phyloP scores from a whole-genome alignment of 1,284 basidiomycete species.

The Ganoderma lingzhi region DNA sequence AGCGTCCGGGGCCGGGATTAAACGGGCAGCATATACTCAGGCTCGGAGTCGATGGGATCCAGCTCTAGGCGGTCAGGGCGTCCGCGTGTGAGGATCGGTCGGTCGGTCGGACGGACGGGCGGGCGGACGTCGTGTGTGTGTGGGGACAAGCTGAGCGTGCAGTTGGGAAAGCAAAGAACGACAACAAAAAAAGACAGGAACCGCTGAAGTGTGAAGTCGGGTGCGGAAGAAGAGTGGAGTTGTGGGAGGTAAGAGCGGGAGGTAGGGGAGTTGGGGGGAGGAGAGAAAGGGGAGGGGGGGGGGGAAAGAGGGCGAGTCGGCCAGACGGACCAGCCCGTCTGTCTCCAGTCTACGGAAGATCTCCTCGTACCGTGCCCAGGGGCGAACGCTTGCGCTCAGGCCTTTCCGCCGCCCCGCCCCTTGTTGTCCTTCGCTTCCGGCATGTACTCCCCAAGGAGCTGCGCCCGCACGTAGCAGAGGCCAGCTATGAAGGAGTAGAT shows the following conservation, averaged over 20 bases:
- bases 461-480: slow-evolving; percentile 68
- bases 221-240: slow-evolving; percentile 20
- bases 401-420: slow-evolving; percentile 63
- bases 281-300: slow-evolving; percentile 14
- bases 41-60: neutral
- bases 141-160: slow-evolving; percentile 28
- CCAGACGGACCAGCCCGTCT: slow-evolving; percentile 39
- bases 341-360: slow-evolving; percentile 32
- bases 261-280: slow-evolving; percentile 1
- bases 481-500: slow-evolving; percentile 77
- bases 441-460: slow-evolving; percentile 71
- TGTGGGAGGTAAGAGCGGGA: slow-evolving; percentile 9
- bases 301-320: slow-evolving; percentile 26
- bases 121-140: neutral
- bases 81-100: neutral
- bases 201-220: slow-evolving; percentile 14
- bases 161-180: slow-evolving; percentile 33
- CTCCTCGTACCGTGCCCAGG: slow-evolving; percentile 36
- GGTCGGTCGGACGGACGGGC: slow-evolving; percentile 11
- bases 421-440: slow-evolving; percentile 69
- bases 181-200: slow-evolving; percentile 34
- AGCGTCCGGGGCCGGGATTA: too few relatives aligned
- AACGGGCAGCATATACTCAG: too few relatives aligned
- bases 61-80: slow-evolving; percentile 4
- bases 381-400: slow-evolving; percentile 47